Conservation (phyloP, 2,329 filamentous ascomycete genomes). For the Penicillium sclerotiorum region DNA sequence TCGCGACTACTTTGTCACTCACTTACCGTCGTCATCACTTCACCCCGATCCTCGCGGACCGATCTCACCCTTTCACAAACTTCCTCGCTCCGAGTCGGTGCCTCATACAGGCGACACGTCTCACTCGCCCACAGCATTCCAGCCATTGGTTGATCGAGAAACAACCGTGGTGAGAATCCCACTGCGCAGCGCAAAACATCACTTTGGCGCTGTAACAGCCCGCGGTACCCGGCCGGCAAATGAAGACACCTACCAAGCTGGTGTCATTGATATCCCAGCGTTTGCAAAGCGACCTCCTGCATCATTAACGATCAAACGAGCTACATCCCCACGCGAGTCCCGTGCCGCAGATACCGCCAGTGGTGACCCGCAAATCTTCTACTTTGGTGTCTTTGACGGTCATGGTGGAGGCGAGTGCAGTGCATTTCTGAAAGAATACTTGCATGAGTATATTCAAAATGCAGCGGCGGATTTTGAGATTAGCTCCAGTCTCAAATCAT, state of each 20-base stretch:
- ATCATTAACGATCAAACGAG: slow-evolving; percentile 51
- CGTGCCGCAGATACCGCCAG: slow-evolving; percentile 71
- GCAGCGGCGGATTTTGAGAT: slow-evolving; percentile 76
- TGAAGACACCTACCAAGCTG: slow-evolving; percentile 92
- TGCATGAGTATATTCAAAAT: slow-evolving; percentile 88
- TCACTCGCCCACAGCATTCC: slow-evolving; percentile 60
- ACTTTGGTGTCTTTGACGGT: slow-evolving; percentile 95
- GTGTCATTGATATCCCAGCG: slow-evolving; percentile 87
- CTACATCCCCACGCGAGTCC: slow-evolving; percentile 58
- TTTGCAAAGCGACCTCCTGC: slow-evolving; percentile 84
- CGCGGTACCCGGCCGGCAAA: slow-evolving; percentile 86
- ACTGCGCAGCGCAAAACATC: slow-evolving; percentile 89
- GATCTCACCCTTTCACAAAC: slow-evolving; percentile 73
- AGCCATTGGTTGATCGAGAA: slow-evolving; percentile 69
- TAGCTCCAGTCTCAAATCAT: slow-evolving; percentile 68
- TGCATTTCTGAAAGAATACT: slow-evolving; percentile 77
- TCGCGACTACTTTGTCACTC: slow-evolving; percentile 96
- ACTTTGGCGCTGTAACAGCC: slow-evolving; percentile 80
- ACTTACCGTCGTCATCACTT: slow-evolving; percentile 88
- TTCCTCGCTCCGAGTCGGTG: slow-evolving; percentile 80
- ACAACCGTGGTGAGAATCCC: slow-evolving; percentile 95
- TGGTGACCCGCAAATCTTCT: slow-evolving; percentile 95
- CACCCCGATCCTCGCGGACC: slow-evolving; percentile 77
- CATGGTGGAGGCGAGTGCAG: slow-evolving; percentile 91
- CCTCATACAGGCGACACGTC: slow-evolving; percentile 64